These are phyloP conservation scores for Irpex rosettiformis DNA, from an alignment of 1,284 basidiomycete species.

Conservation along the genomic window DNA sequence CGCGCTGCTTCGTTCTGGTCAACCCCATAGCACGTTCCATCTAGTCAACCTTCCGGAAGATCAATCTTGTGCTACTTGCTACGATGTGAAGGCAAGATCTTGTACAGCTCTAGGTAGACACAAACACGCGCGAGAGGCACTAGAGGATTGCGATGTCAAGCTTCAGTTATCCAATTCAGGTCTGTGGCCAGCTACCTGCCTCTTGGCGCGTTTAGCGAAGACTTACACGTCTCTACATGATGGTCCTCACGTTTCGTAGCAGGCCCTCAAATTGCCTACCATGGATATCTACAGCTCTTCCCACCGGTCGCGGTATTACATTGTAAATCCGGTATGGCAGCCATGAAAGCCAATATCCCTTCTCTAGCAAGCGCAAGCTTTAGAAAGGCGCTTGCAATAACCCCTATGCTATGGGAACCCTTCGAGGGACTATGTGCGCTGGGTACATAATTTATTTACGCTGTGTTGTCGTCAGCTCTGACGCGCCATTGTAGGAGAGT, in stretches of 20 bases:
- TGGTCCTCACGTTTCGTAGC: not conserved
- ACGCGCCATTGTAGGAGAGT: constrained; percentile 43
- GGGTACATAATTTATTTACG: constrained; percentile 45
- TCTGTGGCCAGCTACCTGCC: constrained; percentile 33
- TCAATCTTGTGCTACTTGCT: constrained; percentile 68
- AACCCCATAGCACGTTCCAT: constrained; percentile 74
- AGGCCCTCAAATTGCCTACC: constrained; percentile 51
- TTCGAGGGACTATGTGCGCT: constrained; percentile 85
- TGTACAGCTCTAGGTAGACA: constrained; percentile 70
- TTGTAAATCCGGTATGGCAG: constrained; percentile 68
- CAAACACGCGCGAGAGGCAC: constrained; percentile 66
- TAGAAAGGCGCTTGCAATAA: constrained; percentile 65
- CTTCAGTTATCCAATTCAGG: constrained; percentile 47
- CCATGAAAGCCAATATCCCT: constrained; percentile 70
- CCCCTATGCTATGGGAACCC: constrained; percentile 91
- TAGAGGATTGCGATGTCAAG: constrained; percentile 56
- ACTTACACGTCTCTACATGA: constrained; percentile 19
- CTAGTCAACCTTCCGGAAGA: constrained; percentile 61
- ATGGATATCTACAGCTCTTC: constrained; percentile 42
- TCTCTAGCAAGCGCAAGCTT: constrained; percentile 73
- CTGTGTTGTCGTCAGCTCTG: constrained; percentile 15
- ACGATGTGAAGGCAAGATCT: constrained; percentile 77
- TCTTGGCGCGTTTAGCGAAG: constrained; percentile 12
- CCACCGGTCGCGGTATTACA: constrained; percentile 64
- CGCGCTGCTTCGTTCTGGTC: constrained; percentile 68